Conservation (phyloP, 2,329 filamentous ascomycete species). For the Arachnopeziza araneosa region DNA sequence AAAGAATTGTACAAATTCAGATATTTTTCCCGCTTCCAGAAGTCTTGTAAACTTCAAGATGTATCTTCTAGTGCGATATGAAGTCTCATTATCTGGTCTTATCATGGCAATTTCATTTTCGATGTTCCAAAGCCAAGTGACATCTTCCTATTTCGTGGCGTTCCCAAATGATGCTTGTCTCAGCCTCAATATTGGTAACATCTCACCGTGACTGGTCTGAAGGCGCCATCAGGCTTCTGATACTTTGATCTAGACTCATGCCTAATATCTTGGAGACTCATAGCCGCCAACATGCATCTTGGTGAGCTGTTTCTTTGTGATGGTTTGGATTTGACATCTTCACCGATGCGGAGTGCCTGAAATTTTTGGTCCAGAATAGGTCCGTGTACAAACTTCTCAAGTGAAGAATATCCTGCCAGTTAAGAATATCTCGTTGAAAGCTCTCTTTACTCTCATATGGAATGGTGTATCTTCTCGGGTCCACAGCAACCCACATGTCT, state of each 20-base stretch:
- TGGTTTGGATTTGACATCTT: no score
- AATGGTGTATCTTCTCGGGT: not conserved
- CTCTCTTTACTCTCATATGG: not conserved
- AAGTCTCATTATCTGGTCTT: not conserved
- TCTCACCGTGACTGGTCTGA: not conserved
- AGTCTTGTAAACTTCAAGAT: not conserved
- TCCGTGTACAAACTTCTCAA: no score
- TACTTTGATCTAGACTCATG: not conserved
- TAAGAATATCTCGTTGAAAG: no score
- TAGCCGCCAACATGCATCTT: not conserved
- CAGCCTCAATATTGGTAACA: not conserved
- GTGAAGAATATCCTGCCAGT: no score
- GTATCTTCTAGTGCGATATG: not conserved
- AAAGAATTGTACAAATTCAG: not conserved
- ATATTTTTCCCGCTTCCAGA: not conserved
- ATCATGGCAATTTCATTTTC: not conserved
- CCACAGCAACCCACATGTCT: not conserved
- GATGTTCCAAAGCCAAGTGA: not conserved
- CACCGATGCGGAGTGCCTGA: no score
- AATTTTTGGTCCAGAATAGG: no score
- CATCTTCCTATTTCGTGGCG: not conserved
- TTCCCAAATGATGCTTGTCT: not conserved
- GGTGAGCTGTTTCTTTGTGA: no score
- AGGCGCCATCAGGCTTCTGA: not conserved
- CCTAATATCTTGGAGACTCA: not conserved